phyloP scores from a whole-genome alignment of 2,329 filamentous ascomycete species.

The Claviceps monticola region DNA sequence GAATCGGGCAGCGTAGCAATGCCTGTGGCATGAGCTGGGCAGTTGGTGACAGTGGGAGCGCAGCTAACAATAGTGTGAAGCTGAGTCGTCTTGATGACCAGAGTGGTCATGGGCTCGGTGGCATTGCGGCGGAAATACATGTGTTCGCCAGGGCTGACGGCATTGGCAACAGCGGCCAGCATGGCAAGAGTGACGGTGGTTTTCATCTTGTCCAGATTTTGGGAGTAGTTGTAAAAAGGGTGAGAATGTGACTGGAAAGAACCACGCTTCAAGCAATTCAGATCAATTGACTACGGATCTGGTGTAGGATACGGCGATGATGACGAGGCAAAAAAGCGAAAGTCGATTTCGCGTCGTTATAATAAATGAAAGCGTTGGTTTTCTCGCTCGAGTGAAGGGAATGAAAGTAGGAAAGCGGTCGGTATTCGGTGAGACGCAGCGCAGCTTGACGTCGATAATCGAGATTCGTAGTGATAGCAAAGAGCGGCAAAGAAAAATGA shows the following conservation, averaged over 20 bases:
- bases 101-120: constrained; percentile 20
- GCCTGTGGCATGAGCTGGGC: constrained; percentile 23
- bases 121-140: constrained; percentile 18
- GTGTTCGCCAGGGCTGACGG: constrained; percentile 20
- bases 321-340: constrained; percentile 12
- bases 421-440: constrained; percentile 7
- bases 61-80: constrained; percentile 45
- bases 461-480: constrained; percentile 6
- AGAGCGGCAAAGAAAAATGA: constrained; percentile 4
- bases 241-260: not conserved
- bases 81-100: constrained; percentile 39
- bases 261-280: not conserved
- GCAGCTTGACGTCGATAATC: constrained; percentile 7
- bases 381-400: constrained; percentile 16
- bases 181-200: constrained; percentile 29
- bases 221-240: not conserved
- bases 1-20: constrained; percentile 22
- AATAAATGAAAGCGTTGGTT: constrained; percentile 17
- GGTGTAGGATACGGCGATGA: not conserved
- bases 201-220: constrained; percentile 30
- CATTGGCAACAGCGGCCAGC: constrained; percentile 31
- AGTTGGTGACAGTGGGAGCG: constrained; percentile 43
- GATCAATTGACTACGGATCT: not conserved
- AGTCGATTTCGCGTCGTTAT: constrained; percentile 18
- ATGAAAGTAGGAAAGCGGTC: constrained; percentile 9